Conservation (phyloP, 305 asterid species). For the Fraxinus greggii region DNA sequence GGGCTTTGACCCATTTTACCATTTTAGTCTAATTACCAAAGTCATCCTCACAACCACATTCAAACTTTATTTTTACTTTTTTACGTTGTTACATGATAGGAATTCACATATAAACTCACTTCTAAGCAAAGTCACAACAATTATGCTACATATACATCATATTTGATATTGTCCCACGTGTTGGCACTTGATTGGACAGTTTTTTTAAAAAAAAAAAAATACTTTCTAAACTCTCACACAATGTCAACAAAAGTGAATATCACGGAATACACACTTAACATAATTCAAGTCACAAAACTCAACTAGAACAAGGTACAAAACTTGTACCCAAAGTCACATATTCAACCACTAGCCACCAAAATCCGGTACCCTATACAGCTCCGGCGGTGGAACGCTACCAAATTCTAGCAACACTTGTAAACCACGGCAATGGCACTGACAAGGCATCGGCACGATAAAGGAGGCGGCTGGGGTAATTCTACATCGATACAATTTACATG, state of each 20-base stretch:
- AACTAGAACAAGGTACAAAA: neutral
- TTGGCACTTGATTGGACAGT: no score
- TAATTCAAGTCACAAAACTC: neutral
- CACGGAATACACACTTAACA: no score
- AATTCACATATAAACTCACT: neutral
- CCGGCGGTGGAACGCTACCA: neutral
- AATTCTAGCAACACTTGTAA: neutral
- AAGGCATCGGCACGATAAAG: conserved; percentile 29
- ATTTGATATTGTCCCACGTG: no score
- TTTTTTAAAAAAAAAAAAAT: no score
- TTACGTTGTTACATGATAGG: neutral
- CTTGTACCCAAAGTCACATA: neutral
- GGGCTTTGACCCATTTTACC: neutral
- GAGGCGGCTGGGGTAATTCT: conserved; percentile 27
- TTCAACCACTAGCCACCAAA: neutral
- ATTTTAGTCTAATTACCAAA: neutral
- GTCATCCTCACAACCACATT: neutral
- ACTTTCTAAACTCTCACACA: no score
- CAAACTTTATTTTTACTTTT: neutral
- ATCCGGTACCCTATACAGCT: neutral
- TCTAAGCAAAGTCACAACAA: neutral
- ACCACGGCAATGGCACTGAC: neutral
- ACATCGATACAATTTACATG: conserved; percentile 29
- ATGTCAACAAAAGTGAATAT: no score
- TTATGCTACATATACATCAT: no score